These are phyloP conservation scores for Cercospora citrullina DNA, from an alignment of 2,329 filamentous ascomycete species.

Conservation along the genomic window DNA sequence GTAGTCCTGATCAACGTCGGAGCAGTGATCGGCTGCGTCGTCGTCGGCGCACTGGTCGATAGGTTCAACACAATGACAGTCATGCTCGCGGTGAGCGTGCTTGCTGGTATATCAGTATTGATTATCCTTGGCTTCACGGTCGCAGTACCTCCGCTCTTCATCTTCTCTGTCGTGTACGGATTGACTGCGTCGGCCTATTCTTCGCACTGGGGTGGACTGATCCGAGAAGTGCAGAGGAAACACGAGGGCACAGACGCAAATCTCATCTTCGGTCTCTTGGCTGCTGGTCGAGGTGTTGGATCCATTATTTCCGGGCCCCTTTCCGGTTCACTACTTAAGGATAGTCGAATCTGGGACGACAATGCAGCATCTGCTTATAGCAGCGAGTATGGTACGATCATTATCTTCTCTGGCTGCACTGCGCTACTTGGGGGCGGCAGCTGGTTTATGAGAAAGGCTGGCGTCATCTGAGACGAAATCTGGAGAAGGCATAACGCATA, in stretches of 20 bases:
- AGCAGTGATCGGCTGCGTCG: slow-evolving; percentile 41
- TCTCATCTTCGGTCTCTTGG: slow-evolving; percentile 52
- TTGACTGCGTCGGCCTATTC: slow-evolving; percentile 45
- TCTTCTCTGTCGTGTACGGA: slow-evolving; percentile 48
- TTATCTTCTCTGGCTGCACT: slow-evolving; percentile 44
- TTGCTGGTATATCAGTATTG: slow-evolving; percentile 42
- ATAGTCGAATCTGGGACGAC: slow-evolving; percentile 27
- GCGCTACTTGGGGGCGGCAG: slow-evolving; percentile 23
- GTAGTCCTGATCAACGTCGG: slow-evolving; percentile 45
- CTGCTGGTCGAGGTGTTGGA: slow-evolving; percentile 53
- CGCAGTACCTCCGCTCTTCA: slow-evolving; percentile 43
- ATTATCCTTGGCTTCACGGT: slow-evolving; percentile 51
- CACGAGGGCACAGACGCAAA: slow-evolving; percentile 44
- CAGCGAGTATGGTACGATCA: slow-evolving; percentile 45
- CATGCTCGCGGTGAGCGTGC: slow-evolving; percentile 40
- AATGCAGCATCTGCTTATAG: slow-evolving; percentile 42
- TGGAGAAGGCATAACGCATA: not conserved
- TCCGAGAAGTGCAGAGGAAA: slow-evolving; percentile 25
- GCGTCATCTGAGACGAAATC: slow-evolving; percentile 17
- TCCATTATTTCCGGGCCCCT: slow-evolving; percentile 55
- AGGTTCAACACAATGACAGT: slow-evolving; percentile 44
- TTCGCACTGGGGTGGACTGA: slow-evolving; percentile 39
- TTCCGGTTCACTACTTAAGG: slow-evolving; percentile 47
- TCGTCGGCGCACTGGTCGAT: slow-evolving; percentile 44
- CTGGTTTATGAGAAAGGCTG: slow-evolving; percentile 26